Percentiles rank a stretch among this genome's conserved stretches.
These are phyloP conservation scores for Calocybe gangraenosa DNA, from an alignment of 768 basidiomycete species.

Conservation along the genomic window DNA sequence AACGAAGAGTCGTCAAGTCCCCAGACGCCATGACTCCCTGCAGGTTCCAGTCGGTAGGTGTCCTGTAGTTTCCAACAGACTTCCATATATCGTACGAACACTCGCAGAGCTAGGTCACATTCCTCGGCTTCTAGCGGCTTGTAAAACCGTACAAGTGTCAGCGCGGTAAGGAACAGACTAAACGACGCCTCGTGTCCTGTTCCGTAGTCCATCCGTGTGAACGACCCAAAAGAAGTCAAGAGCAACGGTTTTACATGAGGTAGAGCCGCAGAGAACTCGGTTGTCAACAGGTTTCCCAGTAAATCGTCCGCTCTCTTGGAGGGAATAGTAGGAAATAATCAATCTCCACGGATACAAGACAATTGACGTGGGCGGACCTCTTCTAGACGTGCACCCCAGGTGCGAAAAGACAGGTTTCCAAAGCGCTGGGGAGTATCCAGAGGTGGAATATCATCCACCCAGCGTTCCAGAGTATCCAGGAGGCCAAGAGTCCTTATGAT, in stretches of 20 bases:
- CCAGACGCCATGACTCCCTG: slow-evolving; percentile 98
- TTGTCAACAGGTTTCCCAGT: slow-evolving; percentile 44
- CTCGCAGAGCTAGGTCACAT: slow-evolving; percentile 48
- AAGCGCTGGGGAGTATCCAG: slow-evolving; percentile 75
- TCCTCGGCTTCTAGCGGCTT: slow-evolving; percentile 58
- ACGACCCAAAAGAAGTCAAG: slow-evolving; percentile 82
- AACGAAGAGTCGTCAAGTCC: slow-evolving; percentile 92
- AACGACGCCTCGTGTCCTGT: slow-evolving; percentile 95
- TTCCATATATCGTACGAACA: slow-evolving; percentile 74
- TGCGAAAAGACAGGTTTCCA: slow-evolving; percentile 88
- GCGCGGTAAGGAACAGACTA: slow-evolving; percentile 67
- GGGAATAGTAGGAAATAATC: slow-evolving; percentile 10
- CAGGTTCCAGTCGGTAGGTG: slow-evolving; percentile 87
- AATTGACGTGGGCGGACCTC: slow-evolving; percentile 44
- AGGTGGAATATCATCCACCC: slow-evolving; percentile 83
- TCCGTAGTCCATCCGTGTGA: slow-evolving; percentile 91
- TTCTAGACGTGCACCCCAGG: slow-evolving; percentile 76
- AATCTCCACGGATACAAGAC: slow-evolving; percentile 1
- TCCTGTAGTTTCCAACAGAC: slow-evolving; percentile 87
- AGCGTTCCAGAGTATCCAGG: slow-evolving; percentile 61
- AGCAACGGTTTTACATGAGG: slow-evolving; percentile 78
- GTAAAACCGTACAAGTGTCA: slow-evolving; percentile 67
- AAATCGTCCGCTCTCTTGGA: slow-evolving; percentile 51
- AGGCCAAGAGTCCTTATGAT: slow-evolving; percentile 46
- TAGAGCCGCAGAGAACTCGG: slow-evolving; percentile 37